Evolutionary conservation across 495 filamentous ascomycete species (phyloP).

Genomic region (Symbiotaphrina buchneri): DNA sequence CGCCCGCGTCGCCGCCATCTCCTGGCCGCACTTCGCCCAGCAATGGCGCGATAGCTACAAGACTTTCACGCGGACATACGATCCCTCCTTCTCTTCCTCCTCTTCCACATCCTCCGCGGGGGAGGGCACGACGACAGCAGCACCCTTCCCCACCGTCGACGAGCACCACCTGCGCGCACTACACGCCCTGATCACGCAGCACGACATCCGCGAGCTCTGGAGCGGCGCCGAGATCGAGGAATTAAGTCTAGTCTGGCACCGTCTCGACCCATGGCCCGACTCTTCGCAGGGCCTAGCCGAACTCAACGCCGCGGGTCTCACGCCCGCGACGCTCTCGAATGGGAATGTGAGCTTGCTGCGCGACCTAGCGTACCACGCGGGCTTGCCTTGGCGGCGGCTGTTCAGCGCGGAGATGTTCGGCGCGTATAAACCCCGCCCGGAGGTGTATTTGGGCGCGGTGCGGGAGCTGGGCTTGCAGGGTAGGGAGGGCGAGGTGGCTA

Average conservation of each 20-base stretch:
- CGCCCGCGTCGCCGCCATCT: slow-evolving; percentile 24
- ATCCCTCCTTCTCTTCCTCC: no score
- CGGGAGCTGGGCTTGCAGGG: slow-evolving; percentile 29
- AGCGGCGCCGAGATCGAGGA: slow-evolving; percentile 27
- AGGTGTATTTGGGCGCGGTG: slow-evolving; percentile 45
- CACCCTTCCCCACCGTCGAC: slow-evolving; percentile 18
- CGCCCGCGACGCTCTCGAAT: slow-evolving; percentile 50
- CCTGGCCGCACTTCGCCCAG: slow-evolving; percentile 39
- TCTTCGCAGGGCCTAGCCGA: slow-evolving; percentile 26
- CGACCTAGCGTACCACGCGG: slow-evolving; percentile 33
- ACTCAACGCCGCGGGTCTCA: slow-evolving; percentile 30
- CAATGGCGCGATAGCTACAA: slow-evolving; percentile 46
- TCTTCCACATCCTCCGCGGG: no score
- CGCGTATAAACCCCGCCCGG: slow-evolving; percentile 56
- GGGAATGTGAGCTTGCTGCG: slow-evolving; percentile 41
- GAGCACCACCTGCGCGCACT: slow-evolving; percentile 44
- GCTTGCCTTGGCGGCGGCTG: slow-evolving; percentile 36
- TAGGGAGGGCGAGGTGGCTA: slow-evolving; percentile 28
- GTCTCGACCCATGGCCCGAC: slow-evolving; percentile 47
- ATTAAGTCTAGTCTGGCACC: slow-evolving; percentile 45
- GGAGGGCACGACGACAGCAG: slow-evolving; percentile 8
- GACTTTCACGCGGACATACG: slow-evolving; percentile 28
- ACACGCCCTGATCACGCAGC: slow-evolving; percentile 25
- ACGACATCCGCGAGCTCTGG: slow-evolving; percentile 33
- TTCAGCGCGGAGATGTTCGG: slow-evolving; percentile 44